Evolutionary conservation across 345 rosid genomes (phyloP).

Genomic region (Adansonia digitata): DNA sequence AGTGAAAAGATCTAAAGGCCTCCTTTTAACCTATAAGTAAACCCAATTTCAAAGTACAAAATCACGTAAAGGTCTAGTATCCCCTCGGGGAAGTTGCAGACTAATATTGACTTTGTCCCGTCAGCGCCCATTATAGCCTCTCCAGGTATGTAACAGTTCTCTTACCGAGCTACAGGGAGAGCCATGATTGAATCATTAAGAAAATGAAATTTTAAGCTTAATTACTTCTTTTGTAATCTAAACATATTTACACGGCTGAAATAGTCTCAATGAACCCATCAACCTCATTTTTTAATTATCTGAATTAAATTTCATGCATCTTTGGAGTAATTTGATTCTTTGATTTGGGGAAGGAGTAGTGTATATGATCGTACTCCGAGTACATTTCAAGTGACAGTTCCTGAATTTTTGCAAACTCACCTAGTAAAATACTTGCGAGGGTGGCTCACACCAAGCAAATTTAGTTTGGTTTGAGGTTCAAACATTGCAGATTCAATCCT

Average conservation of each 20-base stretch:
- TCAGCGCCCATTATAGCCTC: background rate
- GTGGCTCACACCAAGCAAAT: background rate
- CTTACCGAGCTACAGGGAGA: background rate
- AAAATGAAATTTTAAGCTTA: background rate
- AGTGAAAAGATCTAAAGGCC: too few species aligned
- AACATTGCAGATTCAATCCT: background rate
- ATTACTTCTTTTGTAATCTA: background rate
- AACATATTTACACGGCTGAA: too few species aligned
- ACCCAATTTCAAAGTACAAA: too few species aligned
- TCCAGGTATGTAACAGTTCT: constrained; percentile 5
- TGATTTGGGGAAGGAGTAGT: too few species aligned
- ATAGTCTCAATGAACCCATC: too few species aligned
- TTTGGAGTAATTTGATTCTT: too few species aligned
- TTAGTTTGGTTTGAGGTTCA: too few species aligned
- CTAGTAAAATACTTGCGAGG: background rate
- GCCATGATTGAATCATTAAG: constrained; percentile 11
- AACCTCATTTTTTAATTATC: too few species aligned
- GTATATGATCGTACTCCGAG: too few species aligned
- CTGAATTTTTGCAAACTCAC: background rate
- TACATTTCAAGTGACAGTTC: background rate
- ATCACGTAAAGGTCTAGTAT: background rate
- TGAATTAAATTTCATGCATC: too few species aligned
- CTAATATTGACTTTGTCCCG: constrained; percentile 1
- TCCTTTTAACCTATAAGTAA: too few species aligned
- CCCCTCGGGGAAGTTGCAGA: constrained; percentile 6